Conservation (phyloP, 2,329 filamentous ascomycete genomes). For the Fusarium devonianum region DNA sequence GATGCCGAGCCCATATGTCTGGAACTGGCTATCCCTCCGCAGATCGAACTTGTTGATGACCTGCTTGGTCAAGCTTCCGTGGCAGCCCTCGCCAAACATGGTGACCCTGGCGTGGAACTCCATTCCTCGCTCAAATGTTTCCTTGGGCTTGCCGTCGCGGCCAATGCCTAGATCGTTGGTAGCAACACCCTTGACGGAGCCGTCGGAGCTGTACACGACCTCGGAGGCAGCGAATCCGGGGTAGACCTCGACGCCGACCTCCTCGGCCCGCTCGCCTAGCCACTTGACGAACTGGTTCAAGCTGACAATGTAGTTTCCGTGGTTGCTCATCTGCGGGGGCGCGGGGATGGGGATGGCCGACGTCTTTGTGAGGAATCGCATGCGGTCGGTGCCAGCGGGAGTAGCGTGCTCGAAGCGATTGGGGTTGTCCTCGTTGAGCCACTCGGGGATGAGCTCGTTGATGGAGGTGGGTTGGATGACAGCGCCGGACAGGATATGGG, state of each 20-base stretch:
- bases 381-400: slow-evolving; percentile 81
- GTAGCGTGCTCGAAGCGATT: slow-evolving; percentile 88
- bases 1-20: slow-evolving; percentile 92
- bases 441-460: slow-evolving; percentile 90
- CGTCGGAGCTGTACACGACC: slow-evolving; percentile 84
- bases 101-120: slow-evolving; percentile 95
- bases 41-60: slow-evolving; percentile 94
- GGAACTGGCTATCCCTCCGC: slow-evolving; percentile 85
- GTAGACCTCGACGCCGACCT: slow-evolving; percentile 94
- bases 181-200: slow-evolving; percentile 90
- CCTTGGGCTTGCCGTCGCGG: slow-evolving; percentile 83
- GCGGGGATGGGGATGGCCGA: slow-evolving; percentile 80
- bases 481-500: slow-evolving; percentile 94
- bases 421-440: slow-evolving; percentile 88
- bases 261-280: slow-evolving; percentile 95
- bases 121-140: slow-evolving; percentile 95
- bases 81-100: slow-evolving; percentile 92
- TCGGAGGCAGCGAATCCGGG: slow-evolving; percentile 95
- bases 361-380: slow-evolving; percentile 92
- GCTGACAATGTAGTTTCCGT: slow-evolving; percentile 97
- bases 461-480: slow-evolving; percentile 90
- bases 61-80: slow-evolving; percentile 94
- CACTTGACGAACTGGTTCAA: slow-evolving; percentile 95
- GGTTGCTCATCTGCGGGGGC: slow-evolving; percentile 97
- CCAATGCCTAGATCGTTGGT: slow-evolving; percentile 93